Evolutionary conservation across 768 basidiomycete genomes (phyloP), one percentile per base, ranked within the genome.

Genomic region (Panellus pusillus): DNA sequence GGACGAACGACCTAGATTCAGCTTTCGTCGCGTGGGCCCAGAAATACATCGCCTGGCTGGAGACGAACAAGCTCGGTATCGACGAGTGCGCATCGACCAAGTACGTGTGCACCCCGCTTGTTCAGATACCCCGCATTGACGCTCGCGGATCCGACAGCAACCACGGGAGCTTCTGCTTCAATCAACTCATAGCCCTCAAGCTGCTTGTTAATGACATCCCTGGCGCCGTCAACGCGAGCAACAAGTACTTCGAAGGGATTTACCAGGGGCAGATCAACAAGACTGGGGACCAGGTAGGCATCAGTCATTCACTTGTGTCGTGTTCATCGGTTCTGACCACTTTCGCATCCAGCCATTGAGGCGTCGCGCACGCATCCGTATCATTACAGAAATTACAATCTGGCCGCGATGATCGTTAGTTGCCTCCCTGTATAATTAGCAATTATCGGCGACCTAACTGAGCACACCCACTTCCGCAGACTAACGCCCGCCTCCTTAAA

Each of bases 371-470:
- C 83, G 1, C 72, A 79, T 11, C 83, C 86, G 14, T 86, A 80
- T 65, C 85, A 87, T 62, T 87, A 87, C 63, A 76, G 82, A 9
- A 76, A 79, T 0, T 87, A 84, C 68, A 89, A 89, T 57, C 72
- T 87, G 14, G 81, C 79, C 1, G 85, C 83, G 8, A 82, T 87
- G 79, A 81, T 86, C 44, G 83, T 85, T 56, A 64, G 79, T 65
- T 9, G 6, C 43, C 19, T n/a, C 44, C 38, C 46, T 38, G 37
- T 27, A 27, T 38, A 27, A 38, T 29, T 39, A 45, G n/a, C 8
- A 2, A 41, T 12, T 39, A 40, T 35, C 37, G n/a, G n/a, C n/a
- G n/a, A 24, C 24, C 24, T 6, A 24, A 24, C 24, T 24, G 24
- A 24, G 6, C 24, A 24, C 24, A 24, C 24, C 6, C 3, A 19